Percentiles rank a stretch among this genome's conserved stretches.
Evolutionary conservation across 2,329 filamentous ascomycete species (phyloP).

Genomic region (Colletotrichum agaves): DNA sequence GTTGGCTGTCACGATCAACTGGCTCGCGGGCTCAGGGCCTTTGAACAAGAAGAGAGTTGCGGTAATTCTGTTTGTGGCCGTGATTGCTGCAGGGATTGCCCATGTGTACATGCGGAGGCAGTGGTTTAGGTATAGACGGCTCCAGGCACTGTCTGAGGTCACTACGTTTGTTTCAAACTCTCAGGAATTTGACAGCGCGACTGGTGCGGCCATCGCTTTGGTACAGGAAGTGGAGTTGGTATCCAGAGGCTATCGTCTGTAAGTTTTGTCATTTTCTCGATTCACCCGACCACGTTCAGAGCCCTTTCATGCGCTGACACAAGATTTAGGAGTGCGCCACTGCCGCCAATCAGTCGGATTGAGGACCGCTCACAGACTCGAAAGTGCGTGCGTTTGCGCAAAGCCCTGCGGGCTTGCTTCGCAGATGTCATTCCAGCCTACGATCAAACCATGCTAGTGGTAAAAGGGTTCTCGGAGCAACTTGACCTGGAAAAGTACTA

Average conservation of each 20-base stretch:
- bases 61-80: constrained; percentile 56
- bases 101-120: constrained; percentile 82
- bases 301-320: constrained; percentile 26
- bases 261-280: constrained; percentile 46
- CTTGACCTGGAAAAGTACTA: constrained; percentile 91
- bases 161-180: constrained; percentile 76
- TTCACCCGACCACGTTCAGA: not conserved
- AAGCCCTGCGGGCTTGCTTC: constrained; percentile 77
- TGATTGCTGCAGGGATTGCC: constrained; percentile 68
- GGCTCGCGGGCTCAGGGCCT: constrained; percentile 67
- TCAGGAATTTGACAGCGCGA: constrained; percentile 83
- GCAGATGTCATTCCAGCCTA: constrained; percentile 77
- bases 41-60: constrained; percentile 67
- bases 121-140: constrained; percentile 82
- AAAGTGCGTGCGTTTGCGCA: constrained; percentile 83
- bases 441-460: constrained; percentile 72
- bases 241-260: constrained; percentile 89
- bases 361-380: constrained; percentile 84
- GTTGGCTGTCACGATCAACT: constrained; percentile 78
- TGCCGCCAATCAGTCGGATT: constrained; percentile 91
- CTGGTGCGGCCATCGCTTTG: constrained; percentile 79
- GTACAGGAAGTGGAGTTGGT: constrained; percentile 97
- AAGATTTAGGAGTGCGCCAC: constrained; percentile 76
- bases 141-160: constrained; percentile 77
- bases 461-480: constrained; percentile 80